Conservation (phyloP, 768 basidiomycete genomes). For the Hypholoma fasciculare region DNA sequence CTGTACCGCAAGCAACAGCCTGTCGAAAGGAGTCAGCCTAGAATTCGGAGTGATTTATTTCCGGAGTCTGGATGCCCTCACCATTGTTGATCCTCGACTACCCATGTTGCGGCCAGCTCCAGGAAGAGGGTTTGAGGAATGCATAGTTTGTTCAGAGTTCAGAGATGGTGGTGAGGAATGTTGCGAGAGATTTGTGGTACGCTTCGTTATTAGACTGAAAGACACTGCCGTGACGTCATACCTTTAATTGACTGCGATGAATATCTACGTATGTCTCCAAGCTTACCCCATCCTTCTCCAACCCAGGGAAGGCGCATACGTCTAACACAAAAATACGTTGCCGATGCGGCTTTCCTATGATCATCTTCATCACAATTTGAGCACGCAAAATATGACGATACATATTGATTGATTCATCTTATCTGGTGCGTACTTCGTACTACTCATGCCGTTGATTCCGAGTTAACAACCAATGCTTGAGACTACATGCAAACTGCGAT, state of each 20-base stretch:
- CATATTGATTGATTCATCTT: no score
- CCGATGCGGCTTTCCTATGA: no score
- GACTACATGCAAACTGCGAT: no score
- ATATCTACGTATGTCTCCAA: no score
- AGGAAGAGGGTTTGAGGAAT: not conserved
- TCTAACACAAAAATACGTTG: no score
- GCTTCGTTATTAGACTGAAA: not conserved
- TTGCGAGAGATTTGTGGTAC: not conserved
- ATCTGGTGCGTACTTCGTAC: no score
- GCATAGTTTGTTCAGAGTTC: not conserved
- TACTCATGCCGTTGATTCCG: no score
- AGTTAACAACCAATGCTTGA: no score
- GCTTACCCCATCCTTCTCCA: no score
- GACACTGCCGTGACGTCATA: not conserved
- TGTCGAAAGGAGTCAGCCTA: not conserved
- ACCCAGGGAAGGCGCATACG: not conserved
- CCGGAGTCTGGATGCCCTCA: not conserved
- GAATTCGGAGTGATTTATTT: not conserved
- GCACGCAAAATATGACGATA: no score
- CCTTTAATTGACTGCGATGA: no score
- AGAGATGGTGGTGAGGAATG: not conserved
- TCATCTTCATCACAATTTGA: no score
- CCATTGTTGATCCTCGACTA: constrained; percentile 2
- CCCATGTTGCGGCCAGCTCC: constrained; percentile 3
- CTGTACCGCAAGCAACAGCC: not conserved